Evolutionary conservation across 2,329 filamentous ascomycete genomes (phyloP), one percentile per base, ranked within the genome.

Genomic region (Didymella sp.): DNA sequence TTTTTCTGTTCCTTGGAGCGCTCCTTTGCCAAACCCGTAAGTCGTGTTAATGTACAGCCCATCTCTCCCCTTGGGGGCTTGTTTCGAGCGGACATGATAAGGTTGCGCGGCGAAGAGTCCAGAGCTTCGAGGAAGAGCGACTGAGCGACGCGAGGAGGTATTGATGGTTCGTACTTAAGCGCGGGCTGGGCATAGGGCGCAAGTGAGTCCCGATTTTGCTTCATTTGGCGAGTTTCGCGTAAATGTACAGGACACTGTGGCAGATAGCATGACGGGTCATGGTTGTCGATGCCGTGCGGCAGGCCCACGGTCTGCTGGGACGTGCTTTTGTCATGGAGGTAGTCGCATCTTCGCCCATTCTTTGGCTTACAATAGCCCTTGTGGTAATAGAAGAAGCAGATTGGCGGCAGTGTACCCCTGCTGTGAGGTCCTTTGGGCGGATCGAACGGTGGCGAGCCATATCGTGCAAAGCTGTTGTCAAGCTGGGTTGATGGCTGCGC

Each of bases 351-450:
- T 7, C 51, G 22, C 6, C 31, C 33, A 8, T 12, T 50, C 12
- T 43, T 61, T 8, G 59, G 61, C 1, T 19, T 50, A 42, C 66
- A 71, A 19, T 44, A 44, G 15, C 67, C 63, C 25, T 64, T 51
- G 44, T 70, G 69, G 37, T 69, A 70, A 57, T 57, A 69, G 48
- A 58, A 59, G 56, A 68, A 71, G 47, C 67, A 70, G 38, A 67
- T 58, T 9, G 30, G 33, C 12, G 51, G 15, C 24, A 25, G 4
- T 12, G 19, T 17, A 6, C 19, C 38, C 35, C 44, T 48, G 12
- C 22, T 21, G 1, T 51, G 52, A 42, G 47, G 43, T n/a, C 50
- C 48, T 31, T 28, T 53, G 3, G 59, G 56, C 3, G 46, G 33
- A 28, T 53, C 30, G 9, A 53, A 51, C 15, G 45, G 8, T 2